Evolutionary conservation across 2,329 filamentous ascomycete genomes (phyloP).

Genomic region (Clonostachys byssicola): DNA sequence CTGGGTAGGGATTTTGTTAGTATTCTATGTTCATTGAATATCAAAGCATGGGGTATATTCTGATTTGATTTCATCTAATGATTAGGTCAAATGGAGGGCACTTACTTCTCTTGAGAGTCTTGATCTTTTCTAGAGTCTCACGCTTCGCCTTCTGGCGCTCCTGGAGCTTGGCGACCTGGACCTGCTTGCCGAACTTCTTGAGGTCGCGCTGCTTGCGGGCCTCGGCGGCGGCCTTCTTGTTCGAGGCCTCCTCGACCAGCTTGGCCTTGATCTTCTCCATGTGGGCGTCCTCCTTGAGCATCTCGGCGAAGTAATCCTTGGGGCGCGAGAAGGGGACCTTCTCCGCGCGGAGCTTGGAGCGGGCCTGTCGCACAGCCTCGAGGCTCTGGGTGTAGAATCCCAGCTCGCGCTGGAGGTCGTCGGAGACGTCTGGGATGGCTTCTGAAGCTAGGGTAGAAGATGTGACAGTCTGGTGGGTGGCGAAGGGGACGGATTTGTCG

Average conservation of each 20-base stretch:
- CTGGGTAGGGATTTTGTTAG: conserved; percentile 40
- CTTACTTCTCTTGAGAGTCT: conserved; percentile 87
- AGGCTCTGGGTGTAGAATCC: conserved; percentile 91
- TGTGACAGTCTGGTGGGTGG: conserved; percentile 74
- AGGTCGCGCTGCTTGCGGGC: conserved; percentile 88
- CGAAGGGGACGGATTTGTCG: conserved; percentile 68
- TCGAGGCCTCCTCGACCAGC: conserved; percentile 84
- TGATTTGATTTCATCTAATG: not conserved
- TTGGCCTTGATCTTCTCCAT: conserved; percentile 97
- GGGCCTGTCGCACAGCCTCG: conserved; percentile 70
- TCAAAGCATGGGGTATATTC: not conserved
- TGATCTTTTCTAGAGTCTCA: conserved; percentile 93
- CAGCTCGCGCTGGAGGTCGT: conserved; percentile 88
- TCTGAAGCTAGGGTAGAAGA: conserved; percentile 59
- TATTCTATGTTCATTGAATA: conserved; percentile 9
- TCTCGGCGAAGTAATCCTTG: conserved; percentile 96
- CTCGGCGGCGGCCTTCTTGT: conserved; percentile 88
- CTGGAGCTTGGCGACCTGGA: conserved; percentile 93
- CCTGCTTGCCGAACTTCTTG: conserved; percentile 99
- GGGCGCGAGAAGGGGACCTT: conserved; percentile 83
- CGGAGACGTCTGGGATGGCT: conserved; percentile 76
- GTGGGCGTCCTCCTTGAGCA: conserved; percentile 97
- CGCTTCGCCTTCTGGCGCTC: conserved; percentile 90
- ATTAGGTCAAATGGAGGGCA: not conserved
- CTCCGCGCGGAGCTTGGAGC: conserved; percentile 74